Base-by-base conservation (phyloP, 2,329 filamentous ascomycete species). In the Epichloe hybrida region DNA sequence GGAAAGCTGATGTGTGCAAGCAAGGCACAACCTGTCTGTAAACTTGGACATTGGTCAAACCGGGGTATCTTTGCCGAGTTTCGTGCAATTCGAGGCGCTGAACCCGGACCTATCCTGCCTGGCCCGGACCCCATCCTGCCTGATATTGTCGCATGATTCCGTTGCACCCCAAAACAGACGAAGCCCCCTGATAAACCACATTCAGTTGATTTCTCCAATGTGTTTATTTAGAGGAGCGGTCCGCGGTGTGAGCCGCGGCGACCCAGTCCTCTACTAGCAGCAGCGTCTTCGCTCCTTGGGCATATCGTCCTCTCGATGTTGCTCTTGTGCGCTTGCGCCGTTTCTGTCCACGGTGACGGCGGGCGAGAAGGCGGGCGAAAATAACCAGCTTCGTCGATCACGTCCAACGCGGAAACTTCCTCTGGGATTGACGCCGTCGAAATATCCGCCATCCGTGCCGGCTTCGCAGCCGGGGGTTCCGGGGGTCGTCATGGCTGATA, bases 341-440 rank as follows among this genome's bases (percentile, higher is more conserved):
- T 64, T 65, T 39, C 69, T 70, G 50, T 73, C 75, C 31, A 77
- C 62, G 3, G 72, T 71, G 4, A 79, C 66, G 11, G 72, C 69
- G 1, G 75, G 75, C 11, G 73, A 73, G 57, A 80, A 79, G 1
- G 62, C 67, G 0, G 75, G 74, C 1, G 74, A 72, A 57, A 81
- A 80, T 23, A 80, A 61, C 78, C 78, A 81, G 61, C 77, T 80
- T 42, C 77, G 65, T 39, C 78, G 64, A 58, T 81, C 78, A 49
- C 75, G 69, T 7, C 77, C 77, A 15, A 81, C 71, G 46, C 78
- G 70, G 58, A 81, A 80, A 58, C 76, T 80, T 9, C 62, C 64
- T 20, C 74, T 61, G 2, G 68, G 59, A 52, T 74, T 73, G 23
- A 61, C 62, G 43, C 66, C 71, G 45, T 79, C 76, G 57, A 79